Conservation (phyloP, 108 stramenopile species). For the Nitzschia sp. region DNA sequence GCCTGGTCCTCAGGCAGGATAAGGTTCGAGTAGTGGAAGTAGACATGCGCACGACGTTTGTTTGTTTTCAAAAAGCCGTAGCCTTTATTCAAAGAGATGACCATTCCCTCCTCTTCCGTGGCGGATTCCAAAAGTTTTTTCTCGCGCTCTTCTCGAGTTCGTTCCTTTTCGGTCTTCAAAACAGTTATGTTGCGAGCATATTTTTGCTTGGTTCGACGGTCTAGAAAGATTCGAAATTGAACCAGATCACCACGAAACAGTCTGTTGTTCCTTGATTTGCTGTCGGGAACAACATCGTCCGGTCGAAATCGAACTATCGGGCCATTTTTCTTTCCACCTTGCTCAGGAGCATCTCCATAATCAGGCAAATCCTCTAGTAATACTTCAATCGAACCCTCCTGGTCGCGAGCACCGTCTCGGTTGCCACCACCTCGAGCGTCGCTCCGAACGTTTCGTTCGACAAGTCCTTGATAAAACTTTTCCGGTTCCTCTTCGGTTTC, state of each 20-base stretch:
- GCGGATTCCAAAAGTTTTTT: conserved; percentile 55
- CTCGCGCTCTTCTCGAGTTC: conserved; percentile 42
- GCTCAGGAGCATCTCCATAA: neutral
- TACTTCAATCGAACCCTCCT: conserved; percentile 7
- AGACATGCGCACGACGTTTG: conserved; percentile 59
- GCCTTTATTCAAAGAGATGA: conserved; percentile 57
- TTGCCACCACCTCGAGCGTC: conserved; percentile 25
- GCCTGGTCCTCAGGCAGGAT: conserved; percentile 30
- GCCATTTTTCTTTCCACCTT: conserved; percentile 5
- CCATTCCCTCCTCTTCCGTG: conserved; percentile 61
- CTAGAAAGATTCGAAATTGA: conserved; percentile 58
- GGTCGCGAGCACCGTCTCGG: conserved; percentile 30
- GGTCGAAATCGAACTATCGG: conserved; percentile 27
- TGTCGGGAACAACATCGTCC: conserved; percentile 19
- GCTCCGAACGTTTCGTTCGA: conserved; percentile 35
- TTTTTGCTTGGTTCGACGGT: conserved; percentile 56
- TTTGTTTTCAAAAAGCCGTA: conserved; percentile 68
- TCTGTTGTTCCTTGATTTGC: conserved; percentile 16
- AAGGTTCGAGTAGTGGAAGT: conserved; percentile 69
- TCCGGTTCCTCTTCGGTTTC: conserved; percentile 65
- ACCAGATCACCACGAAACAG: conserved; percentile 63
- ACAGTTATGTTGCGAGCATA: conserved; percentile 59
- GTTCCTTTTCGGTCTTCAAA: conserved; percentile 69
- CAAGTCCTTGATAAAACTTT: conserved; percentile 43
- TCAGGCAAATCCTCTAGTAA: neutral